phyloP scores from a whole-genome alignment of 306 rosid species.

The Astragalus glycyphyllos region DNA sequence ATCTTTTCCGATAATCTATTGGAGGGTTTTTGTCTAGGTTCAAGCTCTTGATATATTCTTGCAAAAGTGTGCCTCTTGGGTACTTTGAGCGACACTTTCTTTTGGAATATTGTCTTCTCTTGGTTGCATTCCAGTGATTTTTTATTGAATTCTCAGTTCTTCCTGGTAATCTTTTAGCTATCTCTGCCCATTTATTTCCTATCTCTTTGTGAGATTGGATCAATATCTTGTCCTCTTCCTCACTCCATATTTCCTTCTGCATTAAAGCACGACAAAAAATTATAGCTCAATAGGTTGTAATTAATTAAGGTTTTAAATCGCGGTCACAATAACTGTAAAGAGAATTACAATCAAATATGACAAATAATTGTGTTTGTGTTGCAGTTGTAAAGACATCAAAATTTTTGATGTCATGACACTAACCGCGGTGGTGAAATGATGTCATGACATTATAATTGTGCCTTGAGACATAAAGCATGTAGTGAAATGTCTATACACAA shows the following conservation, averaged over 20 bases:
- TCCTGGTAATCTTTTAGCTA: constrained; percentile 82
- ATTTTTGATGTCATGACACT: too few species aligned
- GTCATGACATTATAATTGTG: too few species aligned
- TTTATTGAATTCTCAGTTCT: constrained; percentile 96
- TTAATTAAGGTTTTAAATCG: too few species aligned
- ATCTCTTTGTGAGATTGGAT: constrained; percentile 73
- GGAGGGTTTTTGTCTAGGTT: constrained; percentile 62
- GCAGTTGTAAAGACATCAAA: too few species aligned
- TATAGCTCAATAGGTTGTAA: neutral
- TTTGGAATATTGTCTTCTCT: constrained; percentile 84
- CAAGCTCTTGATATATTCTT: constrained; percentile 84
- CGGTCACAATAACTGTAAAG: too few species aligned
- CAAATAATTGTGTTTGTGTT: too few species aligned
- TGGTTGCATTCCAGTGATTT: constrained; percentile 97
- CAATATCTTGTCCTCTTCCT: constrained; percentile 76
- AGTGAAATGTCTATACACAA: too few species aligned
- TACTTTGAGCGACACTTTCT: constrained; percentile 78
- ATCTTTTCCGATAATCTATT: constrained; percentile 49
- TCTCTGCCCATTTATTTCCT: constrained; percentile 98
- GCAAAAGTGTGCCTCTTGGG: constrained; percentile 70
- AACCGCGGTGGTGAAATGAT: too few species aligned
- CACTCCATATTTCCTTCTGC: constrained; percentile 89
- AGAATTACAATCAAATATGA: too few species aligned
- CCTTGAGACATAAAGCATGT: too few species aligned
- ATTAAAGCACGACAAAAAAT: neutral